Base-by-base conservation (phyloP, 768 basidiomycete genomes). In the Dacryopinax spathularia region DNA sequence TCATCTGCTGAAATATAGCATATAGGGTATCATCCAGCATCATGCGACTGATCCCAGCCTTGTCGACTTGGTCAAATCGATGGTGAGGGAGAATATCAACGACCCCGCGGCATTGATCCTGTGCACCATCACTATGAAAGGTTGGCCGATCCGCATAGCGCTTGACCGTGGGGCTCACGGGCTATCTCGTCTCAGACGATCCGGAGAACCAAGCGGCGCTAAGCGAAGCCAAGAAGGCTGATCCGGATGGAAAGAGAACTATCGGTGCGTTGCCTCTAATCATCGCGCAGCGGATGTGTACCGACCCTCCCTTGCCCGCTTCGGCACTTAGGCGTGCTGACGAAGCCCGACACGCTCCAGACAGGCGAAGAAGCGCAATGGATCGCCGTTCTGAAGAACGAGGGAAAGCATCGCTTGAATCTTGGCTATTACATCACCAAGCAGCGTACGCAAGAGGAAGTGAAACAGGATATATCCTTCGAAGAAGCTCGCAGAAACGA, bases 191-290 rank as follows among this genome's bases (percentile, higher is more conserved):
- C 48, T 37, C 62, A 90, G 89, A 87, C 60, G 87, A 91, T 66
- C 87, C 87, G 20, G 86, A 89, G 67, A 91, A 88, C 41, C 88
- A 90, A 70, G 85, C 84, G 0, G 88, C 88, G 0, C 83, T 85
- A 64, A 75, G 79, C 18, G 74, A 90, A 0, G 82, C 86, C 0
- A 84, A 83, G 67, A 61, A 74, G 16, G 73, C 79, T 60, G 87
- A 89, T 65, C 81, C 83, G 0, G 73, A 56, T 7, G 87, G 88
- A 0, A 78, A 77, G 60, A 78, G 87, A 2, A 90, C 87, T 0
- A 84, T 89, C 16, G 87, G 88, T 87, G 65, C 15, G 79, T 68
- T 5, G 12, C 27, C 10, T 22, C 9, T 31, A 6, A 27, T 29
- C 25, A 25, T 39, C n/a, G 3, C 33, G 7, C 10, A 31, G 25